Evolutionary conservation across 1,284 basidiomycete genomes (phyloP), one percentile per base, ranked within the genome.

Genomic region (Fomitopsis palustris): DNA sequence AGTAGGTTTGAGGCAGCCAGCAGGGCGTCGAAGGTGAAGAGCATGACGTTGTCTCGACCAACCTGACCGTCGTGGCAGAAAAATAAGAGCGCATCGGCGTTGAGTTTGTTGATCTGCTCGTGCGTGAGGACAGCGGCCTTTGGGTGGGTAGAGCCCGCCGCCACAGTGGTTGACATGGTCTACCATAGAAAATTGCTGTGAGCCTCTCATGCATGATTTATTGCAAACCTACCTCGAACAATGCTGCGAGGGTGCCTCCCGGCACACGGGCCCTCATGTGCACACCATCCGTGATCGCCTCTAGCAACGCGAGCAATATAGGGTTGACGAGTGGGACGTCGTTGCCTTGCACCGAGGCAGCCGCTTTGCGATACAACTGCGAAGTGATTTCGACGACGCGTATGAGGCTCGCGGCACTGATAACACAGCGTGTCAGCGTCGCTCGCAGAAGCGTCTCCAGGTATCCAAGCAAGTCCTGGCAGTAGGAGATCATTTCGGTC

Each of bases 371-470:
- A 57, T 78, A 80, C 14, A 81, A 63, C 9, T 75, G 74, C 5
- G 76, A 72, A 3, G 81, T 81, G 21, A 81, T 80, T 51, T 81
- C 74, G 10, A 89, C 72, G 2, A 88, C 69, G 3, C 76, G 76
- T 5, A 73, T 74, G n/a, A 90, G 68, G 56, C 77, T 77, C 23
- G 72, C 66, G 12, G 73, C 70, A 10, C 75, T 74, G 17, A 89
- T 76, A 57, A 77, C 70, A 53, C 83, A 79, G 57, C 85, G 79
- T 27, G 75, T 76, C 47, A 88, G 66, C 8, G 78, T 70, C 2
- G 80, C 76, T 47, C 87, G 77, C 19, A 90, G 70, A 12, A 85
- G 73, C 3, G 79, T 82, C 62, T 88, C 87, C n/a, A 80, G 66
- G 62, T 80, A 81, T 2, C 73, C 62, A 6, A 90, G 68, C 52